Evolutionary conservation across 2,329 filamentous ascomycete species (phyloP), one percentile per base, ranked within the genome.

Genomic region (Hortaea werneckii): DNA sequence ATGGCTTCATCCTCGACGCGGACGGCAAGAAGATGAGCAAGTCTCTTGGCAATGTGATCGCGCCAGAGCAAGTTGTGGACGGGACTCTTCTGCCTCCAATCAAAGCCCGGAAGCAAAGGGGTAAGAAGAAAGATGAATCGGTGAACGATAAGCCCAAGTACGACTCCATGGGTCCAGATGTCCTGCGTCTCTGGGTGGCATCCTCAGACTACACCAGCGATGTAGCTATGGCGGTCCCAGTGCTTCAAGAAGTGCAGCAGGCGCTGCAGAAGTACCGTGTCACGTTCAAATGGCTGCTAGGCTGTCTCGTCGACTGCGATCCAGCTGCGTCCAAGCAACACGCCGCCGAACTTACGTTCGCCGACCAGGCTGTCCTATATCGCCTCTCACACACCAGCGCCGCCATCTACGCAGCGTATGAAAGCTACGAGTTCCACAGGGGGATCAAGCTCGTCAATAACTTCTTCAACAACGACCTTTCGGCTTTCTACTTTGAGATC

Each of bases 11-110:
- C 0, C 77, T 98, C 2, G 92, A 98, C 58, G 76, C 83, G 42
- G 71, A 85, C 32, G 89, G 89, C n/a, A 87, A 86, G 62, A 98
- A 98, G 66, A 98, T 98, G 92, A 95, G 89, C 62, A 98, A 98
- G 66, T 95, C 88, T 0, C 70, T 95, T 1, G 92, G 92, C 11
- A 98, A 98, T 59, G 82, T 85, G 28, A 80, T 96, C 46, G 76
- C 79, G 0, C 89, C 90, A 0, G 72, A 78, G 5, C 75, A 95
- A 51, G 88, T 98, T 54, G 92, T 95, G 72, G 79, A 87, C 43
- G 90, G 90, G 5, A 80, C 81, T 3, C 71, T 95, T 8, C 67
- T 94, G 10, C 84, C 85, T 5, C 80, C 82, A 0, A 60, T 82
- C 34, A 85, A 84, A 60, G 63, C 68, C 39, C 58, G 57, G 41